Percentiles rank a stretch among this genome's conserved stretches.
Evolutionary conservation across 1,139 yeast species (phyloP).

Genomic region (Pichia inconspicua): DNA sequence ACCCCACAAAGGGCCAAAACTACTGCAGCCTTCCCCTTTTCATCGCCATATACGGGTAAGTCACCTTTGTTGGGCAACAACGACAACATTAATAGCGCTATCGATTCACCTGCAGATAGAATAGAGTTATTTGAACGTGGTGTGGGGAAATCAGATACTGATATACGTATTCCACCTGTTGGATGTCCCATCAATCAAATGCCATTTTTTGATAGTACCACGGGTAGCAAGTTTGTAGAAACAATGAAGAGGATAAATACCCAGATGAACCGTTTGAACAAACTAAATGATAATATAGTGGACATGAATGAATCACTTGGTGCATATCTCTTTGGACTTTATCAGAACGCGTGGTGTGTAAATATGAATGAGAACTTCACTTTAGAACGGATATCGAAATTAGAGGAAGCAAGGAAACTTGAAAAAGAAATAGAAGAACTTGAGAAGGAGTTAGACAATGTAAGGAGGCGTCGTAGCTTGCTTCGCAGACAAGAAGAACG

Average conservation of each 20-base stretch:
- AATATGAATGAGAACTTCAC: conserved; percentile 44
- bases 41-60: conserved; percentile 15
- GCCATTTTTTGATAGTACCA: conserved; percentile 10
- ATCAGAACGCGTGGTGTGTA: conserved; percentile 61
- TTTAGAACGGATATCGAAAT: conserved; percentile 17
- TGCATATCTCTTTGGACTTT: conserved; percentile 52
- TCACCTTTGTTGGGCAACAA: conserved; percentile 13
- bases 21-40: conserved; percentile 5
- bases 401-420: conserved; percentile 15
- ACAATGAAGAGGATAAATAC: conserved; percentile 30
- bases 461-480: conserved; percentile 7
- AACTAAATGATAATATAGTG: conserved; percentile 43
- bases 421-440: conserved; percentile 15
- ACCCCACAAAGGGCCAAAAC: conserved; percentile 2
- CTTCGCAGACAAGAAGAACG: conserved; percentile 9
- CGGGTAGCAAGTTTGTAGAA: conserved; percentile 1
- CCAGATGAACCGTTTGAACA: conserved; percentile 40
- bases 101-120: neutral
- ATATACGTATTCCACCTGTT: conserved; percentile 4
- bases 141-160: neutral
- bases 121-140: conserved; percentile 8
- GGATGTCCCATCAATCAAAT: conserved; percentile 7
- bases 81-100: conserved; percentile 2
- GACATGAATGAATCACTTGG: conserved; percentile 59
- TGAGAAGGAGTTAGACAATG: conserved; percentile 10